A percentile compares a stretch with the other conserved stretches of the same genome.
Evolutionary conservation across 2,329 filamentous ascomycete genomes (phyloP).

Genomic region (Colletotrichum spinosum): DNA sequence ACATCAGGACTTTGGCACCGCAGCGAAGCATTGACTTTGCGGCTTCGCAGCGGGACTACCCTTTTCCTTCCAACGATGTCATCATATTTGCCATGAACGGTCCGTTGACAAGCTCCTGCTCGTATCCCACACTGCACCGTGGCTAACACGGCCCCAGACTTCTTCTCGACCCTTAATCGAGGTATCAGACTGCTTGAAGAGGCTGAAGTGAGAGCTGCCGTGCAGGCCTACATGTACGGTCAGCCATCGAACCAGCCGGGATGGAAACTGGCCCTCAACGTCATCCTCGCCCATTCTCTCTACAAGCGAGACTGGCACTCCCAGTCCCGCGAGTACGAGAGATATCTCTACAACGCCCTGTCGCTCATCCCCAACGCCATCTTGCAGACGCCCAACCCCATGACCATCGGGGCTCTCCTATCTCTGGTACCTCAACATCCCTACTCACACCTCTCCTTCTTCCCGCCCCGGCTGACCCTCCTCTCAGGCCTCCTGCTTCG

Average conservation of each 20-base stretch:
- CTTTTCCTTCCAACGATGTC: slow-evolving; percentile 20
- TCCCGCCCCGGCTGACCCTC: too few species aligned
- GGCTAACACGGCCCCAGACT: not conserved
- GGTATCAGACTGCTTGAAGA: slow-evolving; percentile 2
- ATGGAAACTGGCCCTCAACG: slow-evolving; percentile 19
- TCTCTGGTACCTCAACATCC: not conserved
- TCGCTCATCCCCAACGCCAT: slow-evolving; percentile 13
- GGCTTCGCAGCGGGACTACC: not conserved
- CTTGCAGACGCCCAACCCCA: not conserved
- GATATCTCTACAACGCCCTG: slow-evolving; percentile 7
- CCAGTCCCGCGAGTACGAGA: not conserved
- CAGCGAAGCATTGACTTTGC: slow-evolving; percentile 6
- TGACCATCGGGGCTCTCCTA: slow-evolving; percentile 18
- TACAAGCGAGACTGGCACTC: not conserved
- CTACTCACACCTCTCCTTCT: rapidly evolving
- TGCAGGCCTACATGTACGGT: slow-evolving; percentile 12
- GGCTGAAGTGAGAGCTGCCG: slow-evolving; percentile 8
- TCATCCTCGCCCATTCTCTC: not conserved
- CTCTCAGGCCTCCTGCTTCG: not conserved
- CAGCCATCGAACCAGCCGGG: not conserved
- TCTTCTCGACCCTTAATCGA: slow-evolving; percentile 7
- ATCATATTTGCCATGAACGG: slow-evolving; percentile 5
- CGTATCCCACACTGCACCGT: not conserved
- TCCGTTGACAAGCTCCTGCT: not conserved
- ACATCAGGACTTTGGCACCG: not conserved